A percentile compares a stretch with the other conserved stretches of the same genome.
Evolutionary conservation across 306 rosid species (phyloP).

Genomic region (Clitoria ternatea): DNA sequence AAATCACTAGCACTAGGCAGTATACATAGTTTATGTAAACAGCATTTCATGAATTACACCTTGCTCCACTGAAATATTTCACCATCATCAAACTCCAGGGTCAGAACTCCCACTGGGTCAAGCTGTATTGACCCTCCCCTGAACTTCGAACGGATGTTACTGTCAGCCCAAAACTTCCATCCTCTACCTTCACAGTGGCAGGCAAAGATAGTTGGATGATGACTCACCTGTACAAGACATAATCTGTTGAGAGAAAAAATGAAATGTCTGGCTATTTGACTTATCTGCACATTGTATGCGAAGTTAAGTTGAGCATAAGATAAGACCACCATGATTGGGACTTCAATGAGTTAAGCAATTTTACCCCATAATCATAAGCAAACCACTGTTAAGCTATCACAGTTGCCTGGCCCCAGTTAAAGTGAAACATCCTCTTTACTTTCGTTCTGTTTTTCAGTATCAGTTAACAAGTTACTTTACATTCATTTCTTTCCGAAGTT

Average conservation of each 20-base stretch:
- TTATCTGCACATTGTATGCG: not conserved
- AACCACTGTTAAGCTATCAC: no score
- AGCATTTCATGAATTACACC: constrained; percentile 42
- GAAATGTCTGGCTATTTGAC: not conserved
- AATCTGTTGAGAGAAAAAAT: not conserved
- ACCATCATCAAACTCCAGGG: constrained; percentile 87
- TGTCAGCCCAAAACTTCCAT: constrained; percentile 98
- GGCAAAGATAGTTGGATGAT: constrained; percentile 94
- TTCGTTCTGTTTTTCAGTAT: no score
- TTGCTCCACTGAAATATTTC: constrained; percentile 98
- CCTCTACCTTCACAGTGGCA: constrained; percentile 99
- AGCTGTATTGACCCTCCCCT: constrained; percentile 98
- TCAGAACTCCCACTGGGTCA: constrained; percentile 86
- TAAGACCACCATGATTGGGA: no score
- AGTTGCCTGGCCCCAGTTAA: no score
- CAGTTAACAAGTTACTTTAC: not conserved
- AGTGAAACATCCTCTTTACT: no score
- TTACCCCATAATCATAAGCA: no score
- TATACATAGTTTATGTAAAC: no score
- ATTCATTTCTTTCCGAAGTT: not conserved
- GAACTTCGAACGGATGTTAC: constrained; percentile 88
- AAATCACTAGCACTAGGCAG: not conserved
- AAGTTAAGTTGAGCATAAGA: no score
- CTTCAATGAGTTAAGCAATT: no score
- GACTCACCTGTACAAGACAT: constrained; percentile 77